phyloP scores from a whole-genome alignment of 441 rosid species.

The Metrosideros polymorpha region DNA sequence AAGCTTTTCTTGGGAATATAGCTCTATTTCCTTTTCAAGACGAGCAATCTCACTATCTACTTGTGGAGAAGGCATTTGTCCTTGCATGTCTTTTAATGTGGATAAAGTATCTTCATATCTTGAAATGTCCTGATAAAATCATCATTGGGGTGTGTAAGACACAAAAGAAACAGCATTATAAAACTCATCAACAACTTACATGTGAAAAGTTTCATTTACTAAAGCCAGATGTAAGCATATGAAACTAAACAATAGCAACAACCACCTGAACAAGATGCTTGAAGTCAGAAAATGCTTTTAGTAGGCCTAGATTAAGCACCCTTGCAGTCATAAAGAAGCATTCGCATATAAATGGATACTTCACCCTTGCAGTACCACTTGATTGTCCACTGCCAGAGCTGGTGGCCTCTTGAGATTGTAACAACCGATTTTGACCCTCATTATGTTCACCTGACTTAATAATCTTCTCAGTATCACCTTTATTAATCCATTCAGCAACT shows the following conservation, averaged over 20 bases:
- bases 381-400: slow-evolving; percentile 51
- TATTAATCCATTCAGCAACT: slow-evolving; percentile 70
- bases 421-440: slow-evolving; percentile 41
- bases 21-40: slow-evolving; percentile 76
- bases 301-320: slow-evolving; percentile 88
- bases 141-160: not conserved
- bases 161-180: not conserved
- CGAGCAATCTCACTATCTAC: slow-evolving; percentile 57
- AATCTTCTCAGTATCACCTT: slow-evolving; percentile 24
- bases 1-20: slow-evolving; percentile 78
- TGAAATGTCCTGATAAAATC: slow-evolving; percentile 57
- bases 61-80: slow-evolving; percentile 61
- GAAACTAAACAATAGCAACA: not conserved
- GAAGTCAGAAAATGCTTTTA: slow-evolving; percentile 95
- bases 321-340: slow-evolving; percentile 98
- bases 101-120: slow-evolving; percentile 76
- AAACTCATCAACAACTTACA: not conserved
- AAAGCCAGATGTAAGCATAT: not conserved
- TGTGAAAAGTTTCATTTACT: not conserved
- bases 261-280: slow-evolving; percentile 95
- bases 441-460: slow-evolving; percentile 17
- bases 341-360: slow-evolving; percentile 80
- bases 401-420: slow-evolving; percentile 72
- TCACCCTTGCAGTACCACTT: slow-evolving; percentile 27
- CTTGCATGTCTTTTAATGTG: slow-evolving; percentile 60